These are phyloP conservation scores for Lunularia cruciata DNA, from an alignment of 225 moss, liverwort and hornwort genomes.

Conservation along the genomic window DNA sequence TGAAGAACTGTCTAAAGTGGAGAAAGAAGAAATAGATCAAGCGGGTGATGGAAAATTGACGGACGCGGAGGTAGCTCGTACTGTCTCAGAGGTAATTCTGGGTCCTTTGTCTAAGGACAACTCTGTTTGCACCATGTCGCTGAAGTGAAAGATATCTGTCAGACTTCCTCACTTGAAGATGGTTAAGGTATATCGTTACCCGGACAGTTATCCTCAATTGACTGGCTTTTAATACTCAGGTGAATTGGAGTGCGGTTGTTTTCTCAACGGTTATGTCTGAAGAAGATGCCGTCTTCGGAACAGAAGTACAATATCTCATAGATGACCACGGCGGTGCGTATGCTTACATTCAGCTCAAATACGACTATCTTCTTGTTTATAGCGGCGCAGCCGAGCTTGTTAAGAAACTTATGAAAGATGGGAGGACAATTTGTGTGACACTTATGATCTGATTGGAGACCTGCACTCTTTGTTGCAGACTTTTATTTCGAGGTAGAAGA, in stretches of 20 bases:
- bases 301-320: conserved; percentile 91
- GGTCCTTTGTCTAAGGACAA: too few species aligned
- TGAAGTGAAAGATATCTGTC: not conserved
- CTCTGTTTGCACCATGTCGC: not conserved
- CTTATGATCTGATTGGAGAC: not conserved
- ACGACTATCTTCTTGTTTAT: not conserved
- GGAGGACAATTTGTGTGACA: not conserved
- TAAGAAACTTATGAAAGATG: not conserved
- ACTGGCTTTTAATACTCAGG: too few species aligned
- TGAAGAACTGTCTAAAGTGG: conserved; percentile 82
- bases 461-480: conserved; percentile 41
- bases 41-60: conserved; percentile 72
- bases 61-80: conserved; percentile 82
- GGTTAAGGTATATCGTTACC: too few species aligned
- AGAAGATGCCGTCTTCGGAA: conserved; percentile 82
- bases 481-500: conserved; percentile 97
- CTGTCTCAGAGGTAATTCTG: conserved; percentile 69
- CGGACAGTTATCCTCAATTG: too few species aligned
- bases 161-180: not conserved
- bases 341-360: not conserved
- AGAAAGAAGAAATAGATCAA: conserved; percentile 75
- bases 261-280: conserved; percentile 69
- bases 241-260: conserved; percentile 92
- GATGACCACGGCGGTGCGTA: conserved; percentile 87
- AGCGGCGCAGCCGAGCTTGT: too few species aligned